Percentiles rank a stretch among this genome's conserved stretches.
These are phyloP conservation scores for Mentha longifolia DNA, from an alignment of 257 asterid species.

Conservation along the genomic window DNA sequence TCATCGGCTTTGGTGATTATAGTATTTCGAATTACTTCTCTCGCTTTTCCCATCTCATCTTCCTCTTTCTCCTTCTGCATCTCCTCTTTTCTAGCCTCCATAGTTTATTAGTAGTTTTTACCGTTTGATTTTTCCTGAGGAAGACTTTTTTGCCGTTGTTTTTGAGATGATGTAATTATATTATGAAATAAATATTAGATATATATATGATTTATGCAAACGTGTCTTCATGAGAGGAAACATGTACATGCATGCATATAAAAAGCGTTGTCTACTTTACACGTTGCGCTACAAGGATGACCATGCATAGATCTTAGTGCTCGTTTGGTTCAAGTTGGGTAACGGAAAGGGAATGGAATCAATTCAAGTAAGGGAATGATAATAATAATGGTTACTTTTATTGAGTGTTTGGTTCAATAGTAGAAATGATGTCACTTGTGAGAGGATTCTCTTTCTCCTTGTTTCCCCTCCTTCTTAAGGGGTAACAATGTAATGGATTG, in stretches of 20 bases:
- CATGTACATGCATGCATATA: background rate
- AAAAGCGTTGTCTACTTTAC: background rate
- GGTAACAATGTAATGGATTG: too few species aligned
- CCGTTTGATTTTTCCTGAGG: background rate
- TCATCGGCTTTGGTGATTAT: slow-evolving; percentile 33
- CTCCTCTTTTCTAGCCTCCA: slow-evolving; percentile 45
- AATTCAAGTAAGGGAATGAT: too few species aligned
- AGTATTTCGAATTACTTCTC: slow-evolving; percentile 43
- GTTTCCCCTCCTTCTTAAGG: too few species aligned
- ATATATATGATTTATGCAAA: too few species aligned
- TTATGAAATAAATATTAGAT: too few species aligned
- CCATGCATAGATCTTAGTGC: too few species aligned
- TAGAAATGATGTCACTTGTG: too few species aligned
- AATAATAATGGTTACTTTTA: too few species aligned
- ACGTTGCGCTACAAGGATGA: background rate
- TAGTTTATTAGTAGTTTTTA: background rate
- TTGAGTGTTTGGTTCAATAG: too few species aligned
- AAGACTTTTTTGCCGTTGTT: background rate
- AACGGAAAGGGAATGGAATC: too few species aligned
- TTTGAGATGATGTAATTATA: background rate
- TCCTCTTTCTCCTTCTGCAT: slow-evolving; percentile 22
- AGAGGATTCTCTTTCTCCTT: too few species aligned
- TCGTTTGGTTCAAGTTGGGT: too few species aligned
- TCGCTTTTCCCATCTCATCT: slow-evolving; percentile 32
- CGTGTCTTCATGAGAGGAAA: background rate